phyloP scores from a whole-genome alignment of 306 rosid genomes.

The Prunus kanzakura region DNA sequence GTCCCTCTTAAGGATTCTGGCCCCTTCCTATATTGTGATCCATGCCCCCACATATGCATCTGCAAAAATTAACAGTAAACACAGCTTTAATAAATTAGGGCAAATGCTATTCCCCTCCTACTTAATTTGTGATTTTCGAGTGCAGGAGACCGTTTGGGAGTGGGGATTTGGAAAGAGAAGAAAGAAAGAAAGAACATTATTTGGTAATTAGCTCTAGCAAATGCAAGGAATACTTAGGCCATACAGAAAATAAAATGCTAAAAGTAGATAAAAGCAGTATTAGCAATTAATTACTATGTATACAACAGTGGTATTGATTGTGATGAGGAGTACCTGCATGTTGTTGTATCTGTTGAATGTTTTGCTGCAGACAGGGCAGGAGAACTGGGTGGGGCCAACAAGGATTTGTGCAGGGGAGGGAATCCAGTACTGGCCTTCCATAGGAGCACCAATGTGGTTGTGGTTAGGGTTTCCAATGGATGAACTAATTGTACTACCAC shows the following conservation, averaged over 20 bases:
- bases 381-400: constrained; percentile 93
- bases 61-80: constrained; percentile 9
- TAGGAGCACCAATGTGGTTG: constrained; percentile 9
- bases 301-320: not conserved
- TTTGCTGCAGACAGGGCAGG: constrained; percentile 89
- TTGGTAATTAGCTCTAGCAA: too few species aligned
- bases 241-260: not conserved
- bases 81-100: not conserved
- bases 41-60: constrained; percentile 99
- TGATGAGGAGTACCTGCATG: constrained; percentile 69
- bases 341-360: constrained; percentile 95
- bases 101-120: not conserved
- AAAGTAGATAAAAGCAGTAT: not conserved
- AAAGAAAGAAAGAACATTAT: not conserved
- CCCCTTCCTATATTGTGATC: constrained; percentile 86
- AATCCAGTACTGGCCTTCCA: constrained; percentile 78
- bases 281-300: not conserved
- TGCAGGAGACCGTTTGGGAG: not conserved
- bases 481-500: not conserved
- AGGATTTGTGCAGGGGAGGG: constrained; percentile 92
- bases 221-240: not conserved
- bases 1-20: constrained; percentile 83
- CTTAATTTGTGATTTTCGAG: not conserved
- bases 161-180: not conserved
- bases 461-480: constrained; percentile 26